phyloP scores from a whole-genome alignment of 1,284 basidiomycete species.

The Ustilago cynodontis region DNA sequence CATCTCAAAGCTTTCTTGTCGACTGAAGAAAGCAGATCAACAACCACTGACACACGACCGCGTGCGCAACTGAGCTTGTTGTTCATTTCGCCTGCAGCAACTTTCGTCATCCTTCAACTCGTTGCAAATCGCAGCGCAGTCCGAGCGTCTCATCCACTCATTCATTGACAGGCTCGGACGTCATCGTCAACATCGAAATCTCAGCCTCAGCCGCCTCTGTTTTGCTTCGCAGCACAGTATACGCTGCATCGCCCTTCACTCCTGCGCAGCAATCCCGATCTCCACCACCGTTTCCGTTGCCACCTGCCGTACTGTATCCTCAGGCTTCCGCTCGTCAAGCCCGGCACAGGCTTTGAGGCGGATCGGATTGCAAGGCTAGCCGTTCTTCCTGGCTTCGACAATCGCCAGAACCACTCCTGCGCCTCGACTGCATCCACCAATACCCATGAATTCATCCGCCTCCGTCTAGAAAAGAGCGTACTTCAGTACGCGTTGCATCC shows the following conservation, averaged over 20 bases:
- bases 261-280: not conserved
- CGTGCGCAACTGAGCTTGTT: not conserved
- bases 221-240: not conserved
- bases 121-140: not conserved
- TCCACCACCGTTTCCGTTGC: not conserved
- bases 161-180: not conserved
- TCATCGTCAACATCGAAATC: not conserved
- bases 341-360: not conserved
- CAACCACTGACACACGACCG: not conserved
- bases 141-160: not conserved
- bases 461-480: not conserved
- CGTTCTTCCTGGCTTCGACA: not conserved
- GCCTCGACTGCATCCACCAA: not conserved
- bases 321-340: constrained; percentile 26
- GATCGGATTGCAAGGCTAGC: too few species aligned
- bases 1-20: not conserved
- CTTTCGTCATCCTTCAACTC: not conserved
- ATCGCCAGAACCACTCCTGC: not conserved
- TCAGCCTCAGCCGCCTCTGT: not conserved
- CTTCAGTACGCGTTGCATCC: not conserved
- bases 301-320: not conserved
- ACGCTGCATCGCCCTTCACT: not conserved
- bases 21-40: too few species aligned
- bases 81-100: constrained; percentile 4
- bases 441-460: not conserved